Percentiles rank a stretch among this genome's conserved stretches.
phyloP scores from a whole-genome alignment of 257 asterid species.

The Voacanga thouarsii region DNA sequence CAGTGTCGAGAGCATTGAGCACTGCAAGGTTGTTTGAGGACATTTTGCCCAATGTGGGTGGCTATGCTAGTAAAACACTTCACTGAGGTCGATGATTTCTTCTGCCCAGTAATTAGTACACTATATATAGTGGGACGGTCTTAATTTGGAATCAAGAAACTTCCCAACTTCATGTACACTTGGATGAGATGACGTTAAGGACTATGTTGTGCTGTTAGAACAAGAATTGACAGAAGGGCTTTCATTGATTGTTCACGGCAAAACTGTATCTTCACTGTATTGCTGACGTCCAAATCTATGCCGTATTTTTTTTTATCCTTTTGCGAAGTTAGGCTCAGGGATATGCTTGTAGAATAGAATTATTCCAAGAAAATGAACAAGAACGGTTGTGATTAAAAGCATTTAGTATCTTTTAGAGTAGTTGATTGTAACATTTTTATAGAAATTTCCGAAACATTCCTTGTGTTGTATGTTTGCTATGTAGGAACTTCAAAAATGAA shows the following conservation, averaged over 20 bases:
- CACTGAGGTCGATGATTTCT: background rate
- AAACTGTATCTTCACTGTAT: too few relatives aligned
- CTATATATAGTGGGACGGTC: background rate
- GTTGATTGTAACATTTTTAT: background rate
- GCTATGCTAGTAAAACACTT: background rate
- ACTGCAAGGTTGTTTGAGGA: constrained; percentile 20
- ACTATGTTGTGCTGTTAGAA: constrained; percentile 7
- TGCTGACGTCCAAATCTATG: background rate
- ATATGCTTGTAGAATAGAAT: constrained; percentile 12
- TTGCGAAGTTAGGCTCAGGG: constrained; percentile 13
- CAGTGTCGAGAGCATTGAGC: constrained; percentile 27
- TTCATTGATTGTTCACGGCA: too few relatives aligned
- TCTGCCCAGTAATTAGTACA: background rate
- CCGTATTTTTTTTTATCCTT: background rate
- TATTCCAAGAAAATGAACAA: constrained; percentile 1
- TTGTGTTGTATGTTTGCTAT: too few relatives aligned
- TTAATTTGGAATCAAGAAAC: background rate
- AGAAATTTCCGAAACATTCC: background rate
- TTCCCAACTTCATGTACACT: background rate
- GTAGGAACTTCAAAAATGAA: too few relatives aligned
- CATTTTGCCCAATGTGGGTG: constrained; percentile 10
- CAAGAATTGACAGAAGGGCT: constrained; percentile 20
- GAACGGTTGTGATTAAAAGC: background rate
- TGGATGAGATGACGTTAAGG: constrained; percentile 17
- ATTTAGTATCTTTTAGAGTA: background rate